Percentiles rank a stretch among this genome's conserved stretches.
Conservation (phyloP, 371 early-diverging fungal genomes). For the Syncephalis fuscata region DNA sequence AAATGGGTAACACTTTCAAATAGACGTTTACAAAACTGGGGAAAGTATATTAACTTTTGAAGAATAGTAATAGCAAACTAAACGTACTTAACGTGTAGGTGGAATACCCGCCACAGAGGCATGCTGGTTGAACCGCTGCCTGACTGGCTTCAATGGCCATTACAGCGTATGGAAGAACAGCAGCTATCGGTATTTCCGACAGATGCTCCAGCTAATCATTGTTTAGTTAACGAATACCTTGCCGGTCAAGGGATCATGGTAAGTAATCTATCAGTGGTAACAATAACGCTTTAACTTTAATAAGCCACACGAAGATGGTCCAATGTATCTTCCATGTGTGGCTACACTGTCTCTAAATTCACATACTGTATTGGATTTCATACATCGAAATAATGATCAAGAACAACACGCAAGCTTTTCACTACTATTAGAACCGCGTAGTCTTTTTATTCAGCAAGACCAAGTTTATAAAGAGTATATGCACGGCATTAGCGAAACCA, state of each 20-base stretch:
- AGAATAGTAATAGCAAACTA: background rate
- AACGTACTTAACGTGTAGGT: slow-evolving; percentile 6
- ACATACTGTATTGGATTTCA: slow-evolving; percentile 24
- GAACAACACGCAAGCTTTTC: slow-evolving; percentile 9
- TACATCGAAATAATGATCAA: slow-evolving; percentile 3
- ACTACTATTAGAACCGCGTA: slow-evolving; percentile 12
- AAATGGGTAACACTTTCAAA: slow-evolving; percentile 30
- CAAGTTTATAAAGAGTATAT: slow-evolving; percentile 24
- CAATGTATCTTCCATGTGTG: slow-evolving; percentile 29
- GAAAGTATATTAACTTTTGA: slow-evolving; percentile 5
- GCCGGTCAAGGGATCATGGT: slow-evolving; percentile 42
- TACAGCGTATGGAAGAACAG: background rate
- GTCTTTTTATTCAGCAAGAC: slow-evolving; percentile 25
- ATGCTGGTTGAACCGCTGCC: slow-evolving; percentile 23
- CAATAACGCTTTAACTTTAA: too few species aligned
- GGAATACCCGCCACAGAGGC: slow-evolving; percentile 14
- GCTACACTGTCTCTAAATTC: slow-evolving; percentile 32
- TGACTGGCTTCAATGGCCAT: slow-evolving; percentile 16
- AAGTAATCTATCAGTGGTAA: too few species aligned
- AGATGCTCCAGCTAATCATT: slow-evolving; percentile 19
- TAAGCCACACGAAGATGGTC: slow-evolving; percentile 41
- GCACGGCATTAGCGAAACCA: slow-evolving; percentile 30
- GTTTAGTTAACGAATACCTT: slow-evolving; percentile 35
- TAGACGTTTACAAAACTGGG: slow-evolving; percentile 25
- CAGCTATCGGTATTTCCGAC: slow-evolving; percentile 4